phyloP scores from a whole-genome alignment of 441 rosid genomes.

The Erodium chrysanthum region DNA sequence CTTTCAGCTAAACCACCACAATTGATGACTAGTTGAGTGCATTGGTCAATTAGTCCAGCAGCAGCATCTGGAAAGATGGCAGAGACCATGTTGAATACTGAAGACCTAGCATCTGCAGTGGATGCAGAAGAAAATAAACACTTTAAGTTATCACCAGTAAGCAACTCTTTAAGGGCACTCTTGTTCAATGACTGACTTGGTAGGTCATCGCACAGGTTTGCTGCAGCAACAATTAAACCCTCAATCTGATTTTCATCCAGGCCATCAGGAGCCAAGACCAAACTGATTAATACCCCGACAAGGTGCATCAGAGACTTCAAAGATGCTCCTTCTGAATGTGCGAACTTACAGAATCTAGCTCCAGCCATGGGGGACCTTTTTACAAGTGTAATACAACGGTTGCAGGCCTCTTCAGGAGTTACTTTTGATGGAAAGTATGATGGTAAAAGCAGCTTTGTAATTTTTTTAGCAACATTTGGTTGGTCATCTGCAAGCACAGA shows the following conservation, averaged over 20 bases:
- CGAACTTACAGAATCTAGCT: constrained; percentile 81
- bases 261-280: constrained; percentile 42
- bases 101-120: constrained; percentile 47
- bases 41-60: constrained; percentile 47
- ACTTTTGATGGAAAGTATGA: constrained; percentile 78
- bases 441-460: constrained; percentile 66
- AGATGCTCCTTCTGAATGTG: constrained; percentile 54
- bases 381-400: constrained; percentile 65
- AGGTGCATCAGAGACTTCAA: constrained; percentile 53
- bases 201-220: constrained; percentile 47
- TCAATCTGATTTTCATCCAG: constrained; percentile 47
- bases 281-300: constrained; percentile 39
- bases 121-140: constrained; percentile 51
- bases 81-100: constrained; percentile 49
- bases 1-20: constrained; percentile 48
- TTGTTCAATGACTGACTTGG: constrained; percentile 36
- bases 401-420: constrained; percentile 66
- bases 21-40: constrained; percentile 40
- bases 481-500: constrained; percentile 62
- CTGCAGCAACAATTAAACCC: constrained; percentile 57
- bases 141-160: constrained; percentile 43
- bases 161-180: constrained; percentile 47
- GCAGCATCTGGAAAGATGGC: constrained; percentile 41
- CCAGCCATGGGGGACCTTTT: constrained; percentile 81
- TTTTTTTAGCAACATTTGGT: constrained; percentile 62